Evolutionary conservation across 768 basidiomycete species (phyloP).

Genomic region (Panaeolus cyanescens): DNA sequence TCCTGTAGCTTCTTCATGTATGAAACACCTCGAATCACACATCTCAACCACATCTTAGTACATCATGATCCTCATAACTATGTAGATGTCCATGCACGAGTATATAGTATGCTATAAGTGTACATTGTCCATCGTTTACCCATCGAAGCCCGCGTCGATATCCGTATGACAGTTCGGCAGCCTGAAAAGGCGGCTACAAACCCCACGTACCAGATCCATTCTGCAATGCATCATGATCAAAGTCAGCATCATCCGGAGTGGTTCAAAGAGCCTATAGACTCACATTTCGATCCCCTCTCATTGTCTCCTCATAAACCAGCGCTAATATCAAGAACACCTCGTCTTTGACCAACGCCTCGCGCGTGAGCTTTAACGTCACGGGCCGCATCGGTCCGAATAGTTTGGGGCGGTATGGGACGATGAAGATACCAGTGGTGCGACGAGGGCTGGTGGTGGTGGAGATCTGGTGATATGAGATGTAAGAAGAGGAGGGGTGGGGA

Average conservation of each 20-base stretch:
- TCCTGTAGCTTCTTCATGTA: too few species aligned
- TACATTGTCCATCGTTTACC: too few species aligned
- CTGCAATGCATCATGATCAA: neutral
- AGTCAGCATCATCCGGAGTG: neutral
- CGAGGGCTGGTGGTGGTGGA: neutral
- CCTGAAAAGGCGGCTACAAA: too few species aligned
- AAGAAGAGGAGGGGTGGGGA: neutral
- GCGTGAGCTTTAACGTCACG: conserved; percentile 37
- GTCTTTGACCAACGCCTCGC: conserved; percentile 40
- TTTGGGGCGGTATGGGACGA: conserved; percentile 53
- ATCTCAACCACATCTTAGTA: neutral
- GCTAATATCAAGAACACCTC: conserved; percentile 41
- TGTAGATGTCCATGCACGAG: too few species aligned
- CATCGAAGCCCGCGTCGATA: too few species aligned
- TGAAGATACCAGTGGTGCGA: neutral
- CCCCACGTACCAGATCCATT: neutral
- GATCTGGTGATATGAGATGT: too few species aligned
- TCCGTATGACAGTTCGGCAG: too few species aligned
- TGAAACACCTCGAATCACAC: too few species aligned
- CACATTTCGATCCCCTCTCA: conserved; percentile 40
- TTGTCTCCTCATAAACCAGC: conserved; percentile 40
- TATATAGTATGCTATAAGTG: too few species aligned
- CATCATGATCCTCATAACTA: neutral
- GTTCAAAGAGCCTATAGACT: conserved; percentile 8
- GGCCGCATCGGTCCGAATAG: conserved; percentile 47